Evolutionary conservation across 768 basidiomycete species (phyloP).

Genomic region (Boletus eberwhitei): DNA sequence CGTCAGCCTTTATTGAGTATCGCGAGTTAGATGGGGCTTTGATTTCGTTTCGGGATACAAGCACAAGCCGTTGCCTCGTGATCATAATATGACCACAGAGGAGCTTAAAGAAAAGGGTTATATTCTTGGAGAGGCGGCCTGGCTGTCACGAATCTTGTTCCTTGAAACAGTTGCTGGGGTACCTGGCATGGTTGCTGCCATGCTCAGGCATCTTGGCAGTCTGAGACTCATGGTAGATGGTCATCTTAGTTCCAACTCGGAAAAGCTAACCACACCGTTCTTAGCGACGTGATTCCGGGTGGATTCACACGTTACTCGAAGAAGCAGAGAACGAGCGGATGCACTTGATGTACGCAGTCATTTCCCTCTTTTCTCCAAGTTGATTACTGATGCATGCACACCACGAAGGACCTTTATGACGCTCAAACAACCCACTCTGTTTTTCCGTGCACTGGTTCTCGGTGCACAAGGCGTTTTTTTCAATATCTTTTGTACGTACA

Average conservation of each 20-base stretch:
- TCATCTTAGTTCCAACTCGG: slow-evolving; percentile 6
- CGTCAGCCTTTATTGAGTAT: slow-evolving; percentile 1
- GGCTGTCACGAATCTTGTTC: slow-evolving; percentile 69
- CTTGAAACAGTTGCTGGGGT: slow-evolving; percentile 93
- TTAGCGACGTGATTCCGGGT: slow-evolving; percentile 55
- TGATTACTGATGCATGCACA: slow-evolving; percentile 16
- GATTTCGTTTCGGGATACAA: slow-evolving; percentile 87
- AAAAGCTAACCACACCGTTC: slow-evolving; percentile 3
- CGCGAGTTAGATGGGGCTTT: slow-evolving; percentile 53
- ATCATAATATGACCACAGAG: slow-evolving; percentile 61
- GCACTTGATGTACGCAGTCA: slow-evolving; percentile 69
- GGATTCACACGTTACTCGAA: slow-evolving; percentile 91
- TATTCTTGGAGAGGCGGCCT: slow-evolving; percentile 68
- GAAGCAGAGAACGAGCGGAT: slow-evolving; percentile 98
- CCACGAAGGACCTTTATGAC: slow-evolving; percentile 88
- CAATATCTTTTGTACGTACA: slow-evolving; percentile 74
- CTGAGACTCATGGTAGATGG: slow-evolving; percentile 77
- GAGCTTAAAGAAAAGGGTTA: slow-evolving; percentile 75
- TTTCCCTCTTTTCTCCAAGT: not conserved
- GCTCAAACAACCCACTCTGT: slow-evolving; percentile 70
- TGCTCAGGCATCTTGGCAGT: slow-evolving; percentile 82
- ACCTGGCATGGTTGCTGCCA: slow-evolving; percentile 93
- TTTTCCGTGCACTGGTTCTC: slow-evolving; percentile 81
- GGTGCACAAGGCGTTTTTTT: slow-evolving; percentile 92
- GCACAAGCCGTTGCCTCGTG: slow-evolving; percentile 60